phyloP scores from a whole-genome alignment of 2,329 filamentous ascomycete species.

The Fusarium miscanthi region DNA sequence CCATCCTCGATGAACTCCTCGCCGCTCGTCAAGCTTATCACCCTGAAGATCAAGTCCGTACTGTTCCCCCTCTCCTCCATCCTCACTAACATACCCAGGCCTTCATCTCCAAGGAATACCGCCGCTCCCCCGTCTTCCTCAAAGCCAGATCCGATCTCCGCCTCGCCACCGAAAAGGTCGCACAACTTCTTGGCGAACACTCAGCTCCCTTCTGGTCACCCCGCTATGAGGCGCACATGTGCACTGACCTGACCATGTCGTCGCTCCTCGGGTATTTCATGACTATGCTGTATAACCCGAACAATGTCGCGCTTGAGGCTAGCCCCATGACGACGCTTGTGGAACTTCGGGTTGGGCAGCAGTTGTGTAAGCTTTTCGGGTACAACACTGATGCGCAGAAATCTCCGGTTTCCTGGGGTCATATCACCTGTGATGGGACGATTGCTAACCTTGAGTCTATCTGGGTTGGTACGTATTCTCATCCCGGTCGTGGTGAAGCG shows the following conservation, averaged over 20 bases:
- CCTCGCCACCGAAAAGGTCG: constrained; percentile 50
- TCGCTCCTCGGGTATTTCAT: constrained; percentile 59
- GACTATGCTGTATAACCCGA: constrained; percentile 63
- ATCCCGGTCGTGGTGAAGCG: accelerated
- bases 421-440: constrained; percentile 58
- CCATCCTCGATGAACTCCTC: constrained; percentile 53
- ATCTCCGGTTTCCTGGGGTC: constrained; percentile 54
- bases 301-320: constrained; percentile 60
- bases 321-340: constrained; percentile 58
- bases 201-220: constrained; percentile 61
- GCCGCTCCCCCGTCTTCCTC: constrained; percentile 50
- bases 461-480: constrained; percentile 49
- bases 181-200: constrained; percentile 53
- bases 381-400: constrained; percentile 52
- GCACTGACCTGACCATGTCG: constrained; percentile 56
- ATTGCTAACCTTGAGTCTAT: constrained; percentile 62
- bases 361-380: constrained; percentile 59
- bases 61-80: accelerated
- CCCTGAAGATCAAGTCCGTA: constrained; percentile 50
- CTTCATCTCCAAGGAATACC: constrained; percentile 53
- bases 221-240: constrained; percentile 61
- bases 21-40: constrained; percentile 51
- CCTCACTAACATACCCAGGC: neutral
- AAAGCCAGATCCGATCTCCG: constrained; percentile 49
- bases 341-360: constrained; percentile 57